Evolutionary conservation across 805 yeast genomes (phyloP).

Genomic region (Candida schatavii): DNA sequence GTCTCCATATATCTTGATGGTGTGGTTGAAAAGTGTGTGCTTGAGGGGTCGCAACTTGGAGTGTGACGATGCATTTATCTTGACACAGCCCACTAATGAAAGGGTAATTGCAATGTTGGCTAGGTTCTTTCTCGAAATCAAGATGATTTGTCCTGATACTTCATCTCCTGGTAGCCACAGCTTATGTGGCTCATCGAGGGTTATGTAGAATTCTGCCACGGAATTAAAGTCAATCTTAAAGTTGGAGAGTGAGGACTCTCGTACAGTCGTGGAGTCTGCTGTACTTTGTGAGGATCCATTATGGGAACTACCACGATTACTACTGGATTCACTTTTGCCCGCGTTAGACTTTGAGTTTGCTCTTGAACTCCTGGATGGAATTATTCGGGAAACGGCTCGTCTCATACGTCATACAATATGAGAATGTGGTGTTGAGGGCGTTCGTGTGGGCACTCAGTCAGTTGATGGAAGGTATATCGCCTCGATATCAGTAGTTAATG

Average conservation of each 20-base stretch:
- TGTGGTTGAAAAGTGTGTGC: slow-evolving; percentile 54
- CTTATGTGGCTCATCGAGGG: slow-evolving; percentile 71
- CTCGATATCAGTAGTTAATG: too few species aligned
- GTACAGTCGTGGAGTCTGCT: not conserved
- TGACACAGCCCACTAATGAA: slow-evolving; percentile 55
- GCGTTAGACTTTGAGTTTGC: not conserved
- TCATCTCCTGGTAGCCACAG: slow-evolving; percentile 79
- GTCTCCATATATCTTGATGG: slow-evolving; percentile 56
- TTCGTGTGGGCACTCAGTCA: too few species aligned
- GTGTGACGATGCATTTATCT: slow-evolving; percentile 51
- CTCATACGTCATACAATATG: too few species aligned
- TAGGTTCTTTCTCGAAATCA: slow-evolving; percentile 54
- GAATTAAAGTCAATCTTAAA: slow-evolving; percentile 37
- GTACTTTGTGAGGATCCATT: not conserved
- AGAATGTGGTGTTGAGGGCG: too few species aligned
- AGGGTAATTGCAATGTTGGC: slow-evolving; percentile 53
- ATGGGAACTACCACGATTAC: too few species aligned
- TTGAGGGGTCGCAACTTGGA: slow-evolving; percentile 53
- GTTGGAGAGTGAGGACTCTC: slow-evolving; percentile 9
- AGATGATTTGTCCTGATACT: slow-evolving; percentile 59
- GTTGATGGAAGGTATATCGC: too few species aligned
- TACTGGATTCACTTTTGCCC: too few species aligned
- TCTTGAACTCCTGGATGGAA: slow-evolving; percentile 18
- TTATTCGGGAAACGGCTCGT: slow-evolving; percentile 48
- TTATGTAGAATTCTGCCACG: slow-evolving; percentile 65